phyloP scores from a whole-genome alignment of 495 filamentous ascomycete genomes.

The Podospora appendiculata region DNA sequence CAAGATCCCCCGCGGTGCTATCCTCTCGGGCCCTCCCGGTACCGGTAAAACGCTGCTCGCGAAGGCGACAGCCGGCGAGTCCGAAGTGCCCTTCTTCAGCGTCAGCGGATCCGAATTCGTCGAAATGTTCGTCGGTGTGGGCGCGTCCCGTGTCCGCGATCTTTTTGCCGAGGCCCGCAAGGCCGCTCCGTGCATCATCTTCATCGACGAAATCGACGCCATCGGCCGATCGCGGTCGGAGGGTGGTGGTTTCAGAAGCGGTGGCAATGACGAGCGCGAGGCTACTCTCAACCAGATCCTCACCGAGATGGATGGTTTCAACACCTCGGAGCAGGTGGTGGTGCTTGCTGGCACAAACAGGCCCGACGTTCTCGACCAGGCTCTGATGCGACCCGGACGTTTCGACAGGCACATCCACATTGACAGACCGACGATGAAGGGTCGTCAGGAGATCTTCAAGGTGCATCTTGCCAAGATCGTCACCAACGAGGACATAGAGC shows the following conservation, averaged over 20 bases:
- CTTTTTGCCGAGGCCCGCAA: slow-evolving; percentile 91
- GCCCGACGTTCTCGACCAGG: slow-evolving; percentile 88
- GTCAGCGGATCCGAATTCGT: slow-evolving; percentile 98
- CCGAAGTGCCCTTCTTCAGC: slow-evolving; percentile 94
- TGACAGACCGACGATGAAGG: slow-evolving; percentile 92
- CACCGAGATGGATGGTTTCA: slow-evolving; percentile 99
- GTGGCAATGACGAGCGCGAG: slow-evolving; percentile 95
- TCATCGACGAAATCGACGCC: slow-evolving; percentile 98
- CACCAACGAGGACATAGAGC: slow-evolving; percentile 79
- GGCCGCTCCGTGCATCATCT: slow-evolving; percentile 96
- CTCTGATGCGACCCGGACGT: slow-evolving; percentile 90
- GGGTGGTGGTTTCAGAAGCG: slow-evolving; percentile 55
- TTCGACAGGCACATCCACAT: slow-evolving; percentile 95
- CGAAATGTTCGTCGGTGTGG: slow-evolving; percentile 99
- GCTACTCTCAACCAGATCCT: slow-evolving; percentile 96
- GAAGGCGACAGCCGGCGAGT: slow-evolving; percentile 96
- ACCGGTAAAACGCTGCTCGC: slow-evolving; percentile 97
- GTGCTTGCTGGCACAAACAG: slow-evolving; percentile 97
- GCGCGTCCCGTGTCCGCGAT: slow-evolving; percentile 89
- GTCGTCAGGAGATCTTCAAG: slow-evolving; percentile 89
- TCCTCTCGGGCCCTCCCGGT: slow-evolving; percentile 91
- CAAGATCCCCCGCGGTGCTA: slow-evolving; percentile 94
- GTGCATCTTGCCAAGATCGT: slow-evolving; percentile 91
- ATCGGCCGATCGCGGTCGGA: slow-evolving; percentile 86
- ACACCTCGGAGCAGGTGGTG: slow-evolving; percentile 92